These are phyloP conservation scores for Erigeron philadelphicus DNA, from an alignment of 140 eudicot genomes.

Conservation along the genomic window DNA sequence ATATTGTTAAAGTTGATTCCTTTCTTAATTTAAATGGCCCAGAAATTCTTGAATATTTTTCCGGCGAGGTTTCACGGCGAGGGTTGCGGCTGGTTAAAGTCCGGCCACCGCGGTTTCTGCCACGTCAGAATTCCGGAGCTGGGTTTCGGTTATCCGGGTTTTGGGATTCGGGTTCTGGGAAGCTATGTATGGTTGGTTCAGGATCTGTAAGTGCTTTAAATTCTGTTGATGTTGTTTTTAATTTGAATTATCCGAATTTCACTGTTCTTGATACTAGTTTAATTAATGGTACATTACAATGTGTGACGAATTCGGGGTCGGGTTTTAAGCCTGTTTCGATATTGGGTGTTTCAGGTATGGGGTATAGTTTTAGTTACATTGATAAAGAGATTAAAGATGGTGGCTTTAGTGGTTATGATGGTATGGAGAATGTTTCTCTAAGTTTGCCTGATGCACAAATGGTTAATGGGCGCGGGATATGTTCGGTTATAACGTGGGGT, in stretches of 20 bases:
- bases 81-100: slow-evolving; percentile 46
- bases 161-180: slow-evolving; percentile 62
- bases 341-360: slow-evolving; percentile 53
- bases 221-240: slow-evolving; percentile 54
- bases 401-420: slow-evolving; percentile 36
- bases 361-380: slow-evolving; percentile 49
- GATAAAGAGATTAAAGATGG: slow-evolving; percentile 34
- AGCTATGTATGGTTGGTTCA: slow-evolving; percentile 78
- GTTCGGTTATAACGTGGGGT: slow-evolving; percentile 36
- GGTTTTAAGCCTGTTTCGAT: slow-evolving; percentile 43
- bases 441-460: slow-evolving; percentile 27
- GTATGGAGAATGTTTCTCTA: slow-evolving; percentile 36
- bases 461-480: slow-evolving; percentile 23
- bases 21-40: slow-evolving; percentile 22
- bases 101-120: slow-evolving; percentile 49
- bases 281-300: slow-evolving; percentile 67
- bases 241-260: slow-evolving; percentile 53
- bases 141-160: slow-evolving; percentile 52
- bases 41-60: slow-evolving; percentile 11
- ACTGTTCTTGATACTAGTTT: slow-evolving; percentile 54
- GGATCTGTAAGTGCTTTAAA: slow-evolving; percentile 34
- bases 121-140: slow-evolving; percentile 27
- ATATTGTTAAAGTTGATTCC: slow-evolving; percentile 35
- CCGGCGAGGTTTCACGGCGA: slow-evolving; percentile 37
- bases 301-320: slow-evolving; percentile 27